Conservation (phyloP, 116 monocot species). For the Trichopus zeylanicus region DNA sequence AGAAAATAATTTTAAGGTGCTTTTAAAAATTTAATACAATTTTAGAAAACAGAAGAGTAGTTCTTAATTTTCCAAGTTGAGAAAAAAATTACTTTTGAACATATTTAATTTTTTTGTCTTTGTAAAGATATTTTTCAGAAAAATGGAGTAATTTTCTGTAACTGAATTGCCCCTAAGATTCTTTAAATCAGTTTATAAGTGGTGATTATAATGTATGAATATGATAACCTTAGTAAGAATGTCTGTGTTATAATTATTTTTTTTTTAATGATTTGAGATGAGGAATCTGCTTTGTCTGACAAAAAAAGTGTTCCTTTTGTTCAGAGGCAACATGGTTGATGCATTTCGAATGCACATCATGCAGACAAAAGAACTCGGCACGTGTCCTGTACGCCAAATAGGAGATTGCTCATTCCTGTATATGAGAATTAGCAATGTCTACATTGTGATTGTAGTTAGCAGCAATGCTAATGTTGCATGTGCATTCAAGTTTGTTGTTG, state of each 20-base stretch:
- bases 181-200: too few relatives aligned
- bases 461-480: constrained; percentile 99
- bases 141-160: too few relatives aligned
- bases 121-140: too few relatives aligned
- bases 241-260: background rate
- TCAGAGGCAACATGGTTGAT: constrained; percentile 99
- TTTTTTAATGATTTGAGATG: background rate
- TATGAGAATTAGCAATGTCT: constrained; percentile 98
- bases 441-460: constrained; percentile 98
- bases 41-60: too few relatives aligned
- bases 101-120: too few relatives aligned
- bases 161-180: too few relatives aligned
- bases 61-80: too few relatives aligned
- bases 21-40: too few relatives aligned
- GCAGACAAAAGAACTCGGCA: constrained; percentile 99
- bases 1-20: too few relatives aligned
- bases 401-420: constrained; percentile 97
- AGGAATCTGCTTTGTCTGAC: background rate
- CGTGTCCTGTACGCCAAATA: constrained; percentile 95
- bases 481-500: constrained; percentile 97
- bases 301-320: background rate
- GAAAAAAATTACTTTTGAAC: too few relatives aligned
- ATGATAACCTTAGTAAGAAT: too few relatives aligned
- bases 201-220: too few relatives aligned
- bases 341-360: constrained; percentile 97